Evolutionary conservation across 306 rosid species (phyloP), one percentile per base, ranked within the genome.

Genomic region (Cucurbita maxima): DNA sequence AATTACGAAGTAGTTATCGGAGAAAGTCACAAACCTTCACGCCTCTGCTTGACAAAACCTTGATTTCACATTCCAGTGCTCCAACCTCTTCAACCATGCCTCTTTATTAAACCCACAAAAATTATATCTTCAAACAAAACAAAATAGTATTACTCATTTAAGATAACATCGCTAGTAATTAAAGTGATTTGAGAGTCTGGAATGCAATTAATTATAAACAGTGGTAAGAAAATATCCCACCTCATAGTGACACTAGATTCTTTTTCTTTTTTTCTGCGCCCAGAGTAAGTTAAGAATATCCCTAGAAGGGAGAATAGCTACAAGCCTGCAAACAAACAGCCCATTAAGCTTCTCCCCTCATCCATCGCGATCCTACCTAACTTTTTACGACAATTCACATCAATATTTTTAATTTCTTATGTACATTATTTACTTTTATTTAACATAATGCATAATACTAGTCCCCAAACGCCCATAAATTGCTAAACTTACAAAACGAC

Each of bases 401-500:
- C 50, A 45, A 45, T 10, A 4, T 45, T 45, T n/a, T 50, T 13
- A 13, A 14, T 50, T 50, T 50, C 54, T 50, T 50, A 50, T 5
- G 54, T 50, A n/a, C 54, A 54, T 54, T 54, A 18, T 54, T 54
- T 54, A 54, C 58, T 54, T 45, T 45, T 13, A 12, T 0, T 43
- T 8, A 43, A 43, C 11, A 1, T 43, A 43, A 43, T 43, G 11
- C 47, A 43, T 43, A 10, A 43, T 3, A 45, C 11, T 43, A 5
- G 8, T 54, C 25, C 58, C 58, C 18, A 52, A 72, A 5, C 25
- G 37, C 68, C 54, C 5, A 50, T 13, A 50, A 78, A 60, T 81
- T 77, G 22, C 51, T 43, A 5, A 41, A 63, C 81, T 83, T 64
- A 83, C 30, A 82, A 57, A 47, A 72, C 77, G 44, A 81, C 10